Evolutionary conservation across 441 rosid genomes (phyloP).

Genomic region (Lepidium campestre): DNA sequence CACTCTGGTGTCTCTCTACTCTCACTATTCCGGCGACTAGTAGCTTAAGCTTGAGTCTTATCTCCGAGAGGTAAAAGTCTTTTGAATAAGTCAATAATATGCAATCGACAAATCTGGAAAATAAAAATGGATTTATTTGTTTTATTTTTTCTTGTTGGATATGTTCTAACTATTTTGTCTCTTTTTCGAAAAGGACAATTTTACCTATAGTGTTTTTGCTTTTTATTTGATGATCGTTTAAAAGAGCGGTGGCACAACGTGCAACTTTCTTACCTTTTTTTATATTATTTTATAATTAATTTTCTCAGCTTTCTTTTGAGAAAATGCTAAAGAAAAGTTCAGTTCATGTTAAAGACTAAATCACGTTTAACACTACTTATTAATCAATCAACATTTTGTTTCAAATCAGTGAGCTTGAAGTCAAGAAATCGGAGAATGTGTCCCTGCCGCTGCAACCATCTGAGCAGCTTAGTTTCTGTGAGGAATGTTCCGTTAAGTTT

Average conservation of each 20-base stretch:
- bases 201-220: slow-evolving; percentile 30
- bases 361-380: slow-evolving; percentile 26
- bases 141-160: neutral
- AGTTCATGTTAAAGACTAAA: neutral
- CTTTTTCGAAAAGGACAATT: slow-evolving; percentile 25
- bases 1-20: slow-evolving; percentile 56
- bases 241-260: slow-evolving; percentile 31
- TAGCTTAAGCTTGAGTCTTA: slow-evolving; percentile 67
- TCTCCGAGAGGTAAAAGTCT: slow-evolving; percentile 60
- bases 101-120: neutral
- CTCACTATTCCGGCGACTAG: slow-evolving; percentile 63
- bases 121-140: neutral
- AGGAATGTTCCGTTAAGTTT: slow-evolving; percentile 43
- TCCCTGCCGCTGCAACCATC: slow-evolving; percentile 29
- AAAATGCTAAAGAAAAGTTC: neutral
- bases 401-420: slow-evolving; percentile 17
- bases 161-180: slow-evolving; percentile 26
- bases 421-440: slow-evolving; percentile 18
- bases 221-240: slow-evolving; percentile 26
- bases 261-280: slow-evolving; percentile 18
- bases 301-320: neutral
- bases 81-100: neutral
- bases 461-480: slow-evolving; percentile 38
- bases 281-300: neutral
- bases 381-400: neutral